phyloP scores from a whole-genome alignment of 805 yeast species.

The Wickerhamomyces alni region DNA sequence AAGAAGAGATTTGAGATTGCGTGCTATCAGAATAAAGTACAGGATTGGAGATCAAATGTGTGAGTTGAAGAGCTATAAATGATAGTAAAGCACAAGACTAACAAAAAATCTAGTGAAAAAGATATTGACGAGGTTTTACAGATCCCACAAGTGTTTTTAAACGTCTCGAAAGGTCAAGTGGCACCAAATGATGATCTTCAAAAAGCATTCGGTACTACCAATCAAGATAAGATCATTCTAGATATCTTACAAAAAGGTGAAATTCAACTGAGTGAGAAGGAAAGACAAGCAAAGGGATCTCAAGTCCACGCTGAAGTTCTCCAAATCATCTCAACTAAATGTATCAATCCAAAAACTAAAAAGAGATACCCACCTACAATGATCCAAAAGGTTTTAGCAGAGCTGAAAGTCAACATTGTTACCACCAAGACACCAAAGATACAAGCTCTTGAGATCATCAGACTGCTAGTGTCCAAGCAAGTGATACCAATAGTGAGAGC shows the following conservation, averaged over 20 bases:
- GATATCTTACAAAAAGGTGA: slow-evolving; percentile 90
- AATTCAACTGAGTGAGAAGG: slow-evolving; percentile 90
- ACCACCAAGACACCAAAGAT: slow-evolving; percentile 72
- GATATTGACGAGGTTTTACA: slow-evolving; percentile 95
- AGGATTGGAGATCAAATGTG: slow-evolving; percentile 83
- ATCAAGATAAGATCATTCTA: slow-evolving; percentile 65
- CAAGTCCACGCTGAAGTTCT: slow-evolving; percentile 79
- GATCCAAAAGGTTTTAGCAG: slow-evolving; percentile 79
- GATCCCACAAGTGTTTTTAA: slow-evolving; percentile 88
- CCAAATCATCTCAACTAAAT: slow-evolving; percentile 78
- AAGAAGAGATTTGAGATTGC: slow-evolving; percentile 92
- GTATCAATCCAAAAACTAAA: slow-evolving; percentile 84
- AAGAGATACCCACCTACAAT: slow-evolving; percentile 93
- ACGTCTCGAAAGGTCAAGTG: slow-evolving; percentile 91
- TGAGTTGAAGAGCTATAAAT: slow-evolving; percentile 14
- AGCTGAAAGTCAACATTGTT: slow-evolving; percentile 72
- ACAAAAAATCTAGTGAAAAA: slow-evolving; percentile 47
- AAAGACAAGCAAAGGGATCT: slow-evolving; percentile 66
- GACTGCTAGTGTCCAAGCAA: slow-evolving; percentile 67
- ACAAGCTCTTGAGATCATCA: slow-evolving; percentile 91
- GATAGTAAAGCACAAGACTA: background rate
- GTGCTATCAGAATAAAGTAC: slow-evolving; percentile 94
- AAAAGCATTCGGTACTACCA: slow-evolving; percentile 68
- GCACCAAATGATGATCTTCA: slow-evolving; percentile 82
- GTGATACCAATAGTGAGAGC: slow-evolving; percentile 92